Percentiles rank a stretch among this genome's conserved stretches.
phyloP scores from a whole-genome alignment of 1,284 basidiomycete species.

The Ceratobasidium sp. region DNA sequence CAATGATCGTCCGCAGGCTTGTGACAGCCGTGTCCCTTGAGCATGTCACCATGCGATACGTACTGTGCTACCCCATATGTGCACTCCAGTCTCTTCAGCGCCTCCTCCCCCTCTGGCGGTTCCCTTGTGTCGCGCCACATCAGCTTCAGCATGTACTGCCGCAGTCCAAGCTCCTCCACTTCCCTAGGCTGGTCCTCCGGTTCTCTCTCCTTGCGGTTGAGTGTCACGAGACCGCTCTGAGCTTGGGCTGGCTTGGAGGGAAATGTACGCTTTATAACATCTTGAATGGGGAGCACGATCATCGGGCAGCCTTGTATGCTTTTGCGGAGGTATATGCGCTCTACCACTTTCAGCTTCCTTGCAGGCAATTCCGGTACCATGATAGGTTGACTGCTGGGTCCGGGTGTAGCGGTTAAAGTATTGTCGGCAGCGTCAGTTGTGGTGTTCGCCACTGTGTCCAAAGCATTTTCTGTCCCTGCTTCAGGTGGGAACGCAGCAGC shows the following conservation, averaged over 20 bases:
- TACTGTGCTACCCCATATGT: slow-evolving; percentile 12
- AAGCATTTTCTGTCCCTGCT: too few relatives aligned
- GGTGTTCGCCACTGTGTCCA: too few relatives aligned
- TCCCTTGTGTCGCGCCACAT: slow-evolving; percentile 26
- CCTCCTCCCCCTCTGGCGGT: slow-evolving; percentile 24
- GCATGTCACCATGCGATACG: slow-evolving; percentile 13
- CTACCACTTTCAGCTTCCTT: slow-evolving; percentile 12
- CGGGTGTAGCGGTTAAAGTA: neutral
- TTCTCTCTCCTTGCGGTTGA: neutral
- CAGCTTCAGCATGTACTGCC: slow-evolving; percentile 28
- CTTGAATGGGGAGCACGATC: slow-evolving; percentile 12
- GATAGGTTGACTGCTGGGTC: neutral
- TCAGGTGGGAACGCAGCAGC: slow-evolving; percentile 6
- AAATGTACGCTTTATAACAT: neutral
- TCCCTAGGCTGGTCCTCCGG: neutral
- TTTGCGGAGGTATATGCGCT: slow-evolving; percentile 9
- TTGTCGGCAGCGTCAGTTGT: neutral
- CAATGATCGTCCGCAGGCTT: neutral
- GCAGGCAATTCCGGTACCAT: neutral
- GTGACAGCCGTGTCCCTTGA: neutral
- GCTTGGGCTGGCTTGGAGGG: neutral
- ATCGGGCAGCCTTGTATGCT: slow-evolving; percentile 16
- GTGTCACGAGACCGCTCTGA: neutral
- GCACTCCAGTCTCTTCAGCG: neutral
- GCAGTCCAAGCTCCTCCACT: neutral